Evolutionary conservation across 2,329 filamentous ascomycete genomes (phyloP).

Genomic region (Calycina herbarum): DNA sequence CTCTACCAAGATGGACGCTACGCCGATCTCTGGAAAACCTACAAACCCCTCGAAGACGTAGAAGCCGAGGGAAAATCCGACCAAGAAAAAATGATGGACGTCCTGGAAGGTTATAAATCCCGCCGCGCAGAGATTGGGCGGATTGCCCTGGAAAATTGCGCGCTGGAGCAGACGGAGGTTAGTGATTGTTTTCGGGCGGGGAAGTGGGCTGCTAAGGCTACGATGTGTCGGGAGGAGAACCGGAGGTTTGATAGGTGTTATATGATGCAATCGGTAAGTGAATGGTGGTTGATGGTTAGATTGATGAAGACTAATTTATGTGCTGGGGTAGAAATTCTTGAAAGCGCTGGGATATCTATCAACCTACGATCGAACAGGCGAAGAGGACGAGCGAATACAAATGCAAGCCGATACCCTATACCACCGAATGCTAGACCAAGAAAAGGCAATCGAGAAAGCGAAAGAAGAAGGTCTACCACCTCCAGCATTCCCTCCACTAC

Average conservation of each 20-base stretch:
- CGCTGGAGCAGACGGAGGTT: slow-evolving; percentile 80
- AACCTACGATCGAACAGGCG: slow-evolving; percentile 60
- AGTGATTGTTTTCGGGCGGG: slow-evolving; percentile 79
- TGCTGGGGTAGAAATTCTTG: slow-evolving; percentile 67
- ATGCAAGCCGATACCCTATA: slow-evolving; percentile 94
- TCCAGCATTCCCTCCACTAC: slow-evolving; percentile 59
- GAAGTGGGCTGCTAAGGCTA: slow-evolving; percentile 65
- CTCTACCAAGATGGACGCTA: slow-evolving; percentile 70
- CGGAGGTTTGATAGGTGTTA: slow-evolving; percentile 83
- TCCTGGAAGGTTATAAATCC: slow-evolving; percentile 82
- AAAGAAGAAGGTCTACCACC: slow-evolving; percentile 58
- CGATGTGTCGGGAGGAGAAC: slow-evolving; percentile 79
- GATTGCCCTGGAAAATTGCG: slow-evolving; percentile 91
- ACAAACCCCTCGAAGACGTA: slow-evolving; percentile 70
- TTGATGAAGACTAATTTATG: neutral
- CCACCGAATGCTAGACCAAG: slow-evolving; percentile 81
- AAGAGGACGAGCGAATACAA: slow-evolving; percentile 84
- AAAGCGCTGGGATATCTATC: slow-evolving; percentile 86
- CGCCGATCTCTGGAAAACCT: slow-evolving; percentile 91
- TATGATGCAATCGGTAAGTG: slow-evolving; percentile 72
- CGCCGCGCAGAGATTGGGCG: slow-evolving; percentile 74
- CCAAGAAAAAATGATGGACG: slow-evolving; percentile 75
- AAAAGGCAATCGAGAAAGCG: slow-evolving; percentile 70
- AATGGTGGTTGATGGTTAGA: too few relatives aligned
- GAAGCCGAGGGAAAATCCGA: slow-evolving; percentile 71